Base-by-base conservation (phyloP, 805 yeast species). In the Ogataea nonfermentans region DNA sequence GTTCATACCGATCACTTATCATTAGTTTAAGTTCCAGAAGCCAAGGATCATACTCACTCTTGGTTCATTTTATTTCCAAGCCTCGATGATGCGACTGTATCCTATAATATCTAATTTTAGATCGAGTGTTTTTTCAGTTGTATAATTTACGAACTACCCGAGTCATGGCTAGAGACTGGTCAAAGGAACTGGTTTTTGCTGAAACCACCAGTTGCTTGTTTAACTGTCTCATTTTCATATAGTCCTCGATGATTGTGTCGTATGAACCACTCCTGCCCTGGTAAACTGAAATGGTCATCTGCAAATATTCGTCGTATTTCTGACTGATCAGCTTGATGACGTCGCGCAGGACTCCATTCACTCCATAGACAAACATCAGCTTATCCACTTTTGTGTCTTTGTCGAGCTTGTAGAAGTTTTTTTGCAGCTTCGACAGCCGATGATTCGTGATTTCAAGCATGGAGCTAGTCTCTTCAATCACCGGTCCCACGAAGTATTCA, bases 91-190 rank as follows among this genome's bases (percentile, higher is more conserved):
- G 14, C 22, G 29, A 14, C 28, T 26, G 15, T 32, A 16, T 26
- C 28, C 14, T 24, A 14, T 5, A 15, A 1, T 14, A 22, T 32
- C 41, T 37, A 32, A 20, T n/a, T 20, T 14, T 37, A 31, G 35
- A 24, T 31, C 27, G 11, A 20, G 6, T 16, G 14, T 24, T 24
- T 12, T 11, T 2, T 24, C 17, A 47, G 11, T 41, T 35, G 29
- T 45, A 49, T 12, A 50, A 19, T 20, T 37, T 44, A 12, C 44
- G 40, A 11, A 50, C 45, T 15, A 50, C 47, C 16, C 38, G 32
- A 4, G 52, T 50, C 29, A 46, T 16, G 1, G 52, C 55, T 9
- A 50, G 35, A 4, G 52, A 44, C 25, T 41, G 38, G 9, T 42
- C 44, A 30, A 50, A 50, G 19, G 40, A 28, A 14, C 10, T 19